Base-by-base conservation (phyloP, 2,329 filamentous ascomycete genomes). In the Fusarium napiforme region DNA sequence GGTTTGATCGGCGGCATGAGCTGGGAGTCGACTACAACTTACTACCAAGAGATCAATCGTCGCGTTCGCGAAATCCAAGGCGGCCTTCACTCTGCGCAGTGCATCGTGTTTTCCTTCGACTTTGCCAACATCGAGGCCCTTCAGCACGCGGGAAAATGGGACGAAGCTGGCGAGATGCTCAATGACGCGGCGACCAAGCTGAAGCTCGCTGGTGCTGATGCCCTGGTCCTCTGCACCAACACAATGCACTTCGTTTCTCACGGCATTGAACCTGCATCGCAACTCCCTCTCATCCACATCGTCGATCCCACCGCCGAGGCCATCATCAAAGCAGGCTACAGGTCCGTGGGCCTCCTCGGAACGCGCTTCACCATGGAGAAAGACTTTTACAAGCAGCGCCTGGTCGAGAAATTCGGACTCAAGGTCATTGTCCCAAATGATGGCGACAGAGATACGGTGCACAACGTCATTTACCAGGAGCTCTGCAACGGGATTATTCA, bases 1-100 rank as follows among this genome's bases (percentile, higher is more conserved):
- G 77, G 78, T 4, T 34, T 79, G 1, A 69, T 79, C 14, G 77
- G 76, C 4, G 78, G 77, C 19, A 79, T 78, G 76, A 79, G 72
- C 50, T 78, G 73, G 73, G 74, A 78, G 16, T 77, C 78, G 0
- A 79, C 76, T 3, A 69, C 71, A 0, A 75, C 69, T 1, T 79
- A 79, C 61, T 79, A 79, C 46, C 73, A 75, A 39, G 70, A 75
- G 15, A 78, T 79, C 55, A 78, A 78, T 23, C 67, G 74, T 10
- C 73, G 73, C 4, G 75, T 78, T 4, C 72, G 75, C 5, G 28
- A 74, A 7, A 46, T 73, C 7, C 62, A 67, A 12, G 75, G 76
- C 23, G 75, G 75, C 3, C 45, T 78, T 6, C 76, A 79, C 52
- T 78, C 77, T 0, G 72, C 76, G 0, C 49, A 64, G 1, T 77